Evolutionary conservation across 345 rosid species (phyloP).

Genomic region (Ceriops zippeliana): DNA sequence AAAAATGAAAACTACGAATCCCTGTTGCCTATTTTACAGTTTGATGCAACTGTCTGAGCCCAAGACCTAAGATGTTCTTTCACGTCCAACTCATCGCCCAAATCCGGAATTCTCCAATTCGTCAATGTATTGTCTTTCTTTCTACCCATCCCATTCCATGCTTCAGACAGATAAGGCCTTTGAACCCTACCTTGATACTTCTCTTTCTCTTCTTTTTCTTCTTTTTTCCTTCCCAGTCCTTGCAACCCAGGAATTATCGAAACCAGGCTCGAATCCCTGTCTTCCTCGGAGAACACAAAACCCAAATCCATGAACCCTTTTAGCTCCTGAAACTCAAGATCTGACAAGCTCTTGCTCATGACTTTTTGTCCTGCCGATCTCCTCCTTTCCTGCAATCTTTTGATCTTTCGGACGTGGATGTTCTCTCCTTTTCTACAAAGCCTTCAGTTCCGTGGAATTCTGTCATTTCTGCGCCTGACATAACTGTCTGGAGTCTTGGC

Average conservation of each 20-base stretch:
- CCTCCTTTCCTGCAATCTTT: conserved; percentile 8
- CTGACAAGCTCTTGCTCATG: conserved; percentile 57
- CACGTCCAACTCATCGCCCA: conserved; percentile 47
- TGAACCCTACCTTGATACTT: background rate
- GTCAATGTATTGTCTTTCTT: conserved; percentile 42
- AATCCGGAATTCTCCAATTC: conserved; percentile 57
- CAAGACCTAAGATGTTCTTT: conserved; percentile 61
- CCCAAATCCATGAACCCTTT: conserved; percentile 92
- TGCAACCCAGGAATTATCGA: conserved; percentile 74
- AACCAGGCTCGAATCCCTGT: conserved; percentile 59
- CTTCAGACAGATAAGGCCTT: conserved; percentile 83
- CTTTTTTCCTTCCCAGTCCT: conserved; percentile 43
- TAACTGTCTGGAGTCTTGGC: conserved; percentile 37
- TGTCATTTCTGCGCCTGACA: conserved; percentile 35
- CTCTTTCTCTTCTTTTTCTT: conserved; percentile 27
- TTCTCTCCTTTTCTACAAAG: conserved; percentile 8
- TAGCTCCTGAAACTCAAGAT: conserved; percentile 70
- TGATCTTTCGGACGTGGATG: background rate
- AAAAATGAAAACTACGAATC: background rate
- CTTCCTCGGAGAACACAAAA: conserved; percentile 78
- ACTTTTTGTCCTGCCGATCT: conserved; percentile 10
- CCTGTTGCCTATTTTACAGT: conserved; percentile 37
- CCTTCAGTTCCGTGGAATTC: background rate
- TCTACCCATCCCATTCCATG: conserved; percentile 53
- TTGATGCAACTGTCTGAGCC: conserved; percentile 78